These are phyloP conservation scores for Lolium rigidum DNA, from an alignment of 176 grass and related monocot species.

Conservation along the genomic window DNA sequence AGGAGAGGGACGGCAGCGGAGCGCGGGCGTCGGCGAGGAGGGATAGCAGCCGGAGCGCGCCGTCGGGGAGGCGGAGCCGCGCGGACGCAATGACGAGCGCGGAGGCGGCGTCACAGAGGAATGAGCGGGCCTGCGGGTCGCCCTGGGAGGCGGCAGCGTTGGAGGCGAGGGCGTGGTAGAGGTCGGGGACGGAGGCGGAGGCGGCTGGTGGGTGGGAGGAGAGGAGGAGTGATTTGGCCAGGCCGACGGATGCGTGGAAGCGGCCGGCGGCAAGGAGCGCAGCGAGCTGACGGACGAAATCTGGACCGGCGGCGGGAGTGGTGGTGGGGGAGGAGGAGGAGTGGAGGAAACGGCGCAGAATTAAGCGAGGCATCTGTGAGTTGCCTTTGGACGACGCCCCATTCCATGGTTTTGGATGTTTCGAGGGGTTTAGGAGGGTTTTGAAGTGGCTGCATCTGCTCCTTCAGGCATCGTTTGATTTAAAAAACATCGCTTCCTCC, in stretches of 20 bases:
- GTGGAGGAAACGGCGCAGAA: constrained; percentile 28
- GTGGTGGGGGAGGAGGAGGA: background rate
- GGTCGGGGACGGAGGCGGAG: too few species aligned
- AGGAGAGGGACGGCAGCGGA: background rate
- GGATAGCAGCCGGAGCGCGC: too few species aligned
- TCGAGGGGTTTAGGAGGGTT: background rate
- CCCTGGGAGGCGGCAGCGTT: too few species aligned
- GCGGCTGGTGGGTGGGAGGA: constrained; percentile 21
- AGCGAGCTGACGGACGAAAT: constrained; percentile 39
- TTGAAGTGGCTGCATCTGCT: background rate
- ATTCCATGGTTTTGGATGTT: background rate
- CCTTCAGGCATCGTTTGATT: too few species aligned
- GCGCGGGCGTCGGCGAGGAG: background rate
- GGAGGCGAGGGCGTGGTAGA: too few species aligned
- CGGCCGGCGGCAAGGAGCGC: constrained; percentile 46
- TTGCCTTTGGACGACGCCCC: background rate
- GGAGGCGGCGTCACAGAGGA: too few species aligned
- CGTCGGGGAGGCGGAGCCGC: too few species aligned
- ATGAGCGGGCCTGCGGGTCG: too few species aligned
- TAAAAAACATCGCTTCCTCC: too few species aligned
- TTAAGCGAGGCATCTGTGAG: constrained; percentile 35
- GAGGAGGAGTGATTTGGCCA: constrained; percentile 49
- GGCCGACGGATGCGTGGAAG: constrained; percentile 49
- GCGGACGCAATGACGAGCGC: too few species aligned
- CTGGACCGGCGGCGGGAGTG: background rate